These are phyloP conservation scores for Gelatoporia subvermispora DNA, from an alignment of 768 basidiomycete genomes.

Conservation along the genomic window DNA sequence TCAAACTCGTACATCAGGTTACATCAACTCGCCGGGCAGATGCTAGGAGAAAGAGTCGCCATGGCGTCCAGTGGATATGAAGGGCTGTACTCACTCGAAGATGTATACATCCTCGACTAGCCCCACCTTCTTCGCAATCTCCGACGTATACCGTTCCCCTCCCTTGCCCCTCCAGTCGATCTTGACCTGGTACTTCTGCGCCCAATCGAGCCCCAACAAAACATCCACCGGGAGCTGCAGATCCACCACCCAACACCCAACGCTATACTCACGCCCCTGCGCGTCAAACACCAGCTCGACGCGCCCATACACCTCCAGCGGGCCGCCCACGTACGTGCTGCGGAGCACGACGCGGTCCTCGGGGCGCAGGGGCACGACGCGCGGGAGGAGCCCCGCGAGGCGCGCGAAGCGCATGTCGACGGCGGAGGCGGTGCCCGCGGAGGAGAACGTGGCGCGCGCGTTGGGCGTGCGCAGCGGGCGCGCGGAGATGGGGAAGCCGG, in stretches of 20 bases:
- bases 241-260: slow-evolving; percentile 3
- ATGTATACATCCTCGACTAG: slow-evolving; percentile 2
- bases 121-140: slow-evolving; percentile 1
- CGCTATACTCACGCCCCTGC: slow-evolving; percentile 2
- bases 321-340: background rate
- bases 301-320: background rate
- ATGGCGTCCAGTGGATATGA: no score
- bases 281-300: slow-evolving; percentile 1
- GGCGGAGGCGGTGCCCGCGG: background rate
- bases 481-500: slow-evolving; percentile 3
- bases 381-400: slow-evolving; percentile 1
- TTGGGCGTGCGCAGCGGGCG: slow-evolving; percentile 6
- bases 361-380: slow-evolving; percentile 1
- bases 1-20: no score
- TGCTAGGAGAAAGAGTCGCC: no score
- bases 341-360: background rate
- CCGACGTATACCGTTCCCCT: background rate
- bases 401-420: slow-evolving; percentile 4
- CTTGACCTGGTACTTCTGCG: background rate
- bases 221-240: background rate
- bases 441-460: background rate
- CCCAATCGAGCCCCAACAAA: background rate
- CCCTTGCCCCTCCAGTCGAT: background rate
- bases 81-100: background rate
- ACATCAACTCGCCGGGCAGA: no score